phyloP scores from a whole-genome alignment of 108 stramenopile genomes.

The Cyclotella baltica region DNA sequence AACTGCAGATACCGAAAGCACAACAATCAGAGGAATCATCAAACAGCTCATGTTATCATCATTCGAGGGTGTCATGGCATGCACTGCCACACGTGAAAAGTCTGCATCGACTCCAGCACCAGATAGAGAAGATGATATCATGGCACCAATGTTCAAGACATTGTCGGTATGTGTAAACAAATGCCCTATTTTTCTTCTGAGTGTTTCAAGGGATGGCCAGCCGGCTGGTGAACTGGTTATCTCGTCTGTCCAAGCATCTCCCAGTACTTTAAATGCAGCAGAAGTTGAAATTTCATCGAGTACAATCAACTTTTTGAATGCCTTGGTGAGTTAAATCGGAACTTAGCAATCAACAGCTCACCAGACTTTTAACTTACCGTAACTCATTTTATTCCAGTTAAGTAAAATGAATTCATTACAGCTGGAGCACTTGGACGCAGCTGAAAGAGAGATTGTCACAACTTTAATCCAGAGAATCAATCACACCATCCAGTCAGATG shows the following conservation, averaged over 20 bases:
- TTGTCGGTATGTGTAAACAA: slow-evolving; percentile 25
- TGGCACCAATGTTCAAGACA: slow-evolving; percentile 39
- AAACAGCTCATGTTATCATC: slow-evolving; percentile 30
- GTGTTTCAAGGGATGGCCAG: slow-evolving; percentile 25
- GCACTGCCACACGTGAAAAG: neutral
- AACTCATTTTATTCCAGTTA: slow-evolving; percentile 7
- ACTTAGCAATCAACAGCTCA: neutral
- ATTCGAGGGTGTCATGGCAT: slow-evolving; percentile 28
- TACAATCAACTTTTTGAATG: slow-evolving; percentile 25
- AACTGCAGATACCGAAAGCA: neutral
- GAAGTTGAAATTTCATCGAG: slow-evolving; percentile 24
- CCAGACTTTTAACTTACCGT: neutral
- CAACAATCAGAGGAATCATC: slow-evolving; percentile 13
- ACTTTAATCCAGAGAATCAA: slow-evolving; percentile 24
- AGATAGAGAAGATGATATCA: slow-evolving; percentile 17
- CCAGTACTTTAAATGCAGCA: slow-evolving; percentile 23
- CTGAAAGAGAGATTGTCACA: slow-evolving; percentile 3
- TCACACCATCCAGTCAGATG: slow-evolving; percentile 2
- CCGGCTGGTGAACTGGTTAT: slow-evolving; percentile 28
- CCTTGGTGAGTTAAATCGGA: slow-evolving; percentile 8
- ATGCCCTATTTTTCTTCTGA: slow-evolving; percentile 29
- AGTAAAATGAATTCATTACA: slow-evolving; percentile 17
- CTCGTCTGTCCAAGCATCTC: slow-evolving; percentile 34
- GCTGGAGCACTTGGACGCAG: slow-evolving; percentile 14
- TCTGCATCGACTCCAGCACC: neutral